Percentiles rank a stretch among this genome's conserved stretches.
Conservation (phyloP, 2,329 filamentous ascomycete genomes). For the Lomentospora prolificans region DNA sequence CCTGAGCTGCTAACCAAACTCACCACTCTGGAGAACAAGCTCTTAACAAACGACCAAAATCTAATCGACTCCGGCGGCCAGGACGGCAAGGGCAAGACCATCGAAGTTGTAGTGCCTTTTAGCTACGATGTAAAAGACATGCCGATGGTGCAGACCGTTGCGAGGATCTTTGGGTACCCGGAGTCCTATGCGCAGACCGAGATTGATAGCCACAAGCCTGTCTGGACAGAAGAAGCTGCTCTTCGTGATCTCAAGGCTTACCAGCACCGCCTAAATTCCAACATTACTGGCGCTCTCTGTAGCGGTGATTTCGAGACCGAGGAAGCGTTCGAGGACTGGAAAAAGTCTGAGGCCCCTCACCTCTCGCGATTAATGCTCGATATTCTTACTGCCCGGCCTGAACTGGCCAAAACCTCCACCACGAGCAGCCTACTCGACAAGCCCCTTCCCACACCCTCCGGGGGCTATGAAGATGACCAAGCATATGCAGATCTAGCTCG, state of each 20-base stretch:
- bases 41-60: conserved; percentile 89
- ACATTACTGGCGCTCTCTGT: conserved; percentile 66
- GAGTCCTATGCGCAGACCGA: conserved; percentile 76
- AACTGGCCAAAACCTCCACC: conserved; percentile 68
- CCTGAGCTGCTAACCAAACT: conserved; percentile 75
- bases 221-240: conserved; percentile 88
- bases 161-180: conserved; percentile 72
- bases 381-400: conserved; percentile 76
- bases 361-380: conserved; percentile 90
- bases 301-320: conserved; percentile 84
- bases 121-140: conserved; percentile 96
- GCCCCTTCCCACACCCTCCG: conserved; percentile 35
- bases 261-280: conserved; percentile 76
- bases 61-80: conserved; percentile 33
- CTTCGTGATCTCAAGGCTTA: conserved; percentile 88
- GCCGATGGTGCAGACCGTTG: conserved; percentile 82
- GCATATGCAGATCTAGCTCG: conserved; percentile 43
- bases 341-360: conserved; percentile 76
- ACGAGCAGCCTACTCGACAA: conserved; percentile 39
- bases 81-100: conserved; percentile 34
- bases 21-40: conserved; percentile 78
- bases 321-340: conserved; percentile 83
- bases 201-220: conserved; percentile 67
- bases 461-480: conserved; percentile 39
- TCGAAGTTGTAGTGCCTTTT: conserved; percentile 74